Evolutionary conservation across 148 eudicot species (phyloP).

Genomic region (Arbutus unedo): DNA sequence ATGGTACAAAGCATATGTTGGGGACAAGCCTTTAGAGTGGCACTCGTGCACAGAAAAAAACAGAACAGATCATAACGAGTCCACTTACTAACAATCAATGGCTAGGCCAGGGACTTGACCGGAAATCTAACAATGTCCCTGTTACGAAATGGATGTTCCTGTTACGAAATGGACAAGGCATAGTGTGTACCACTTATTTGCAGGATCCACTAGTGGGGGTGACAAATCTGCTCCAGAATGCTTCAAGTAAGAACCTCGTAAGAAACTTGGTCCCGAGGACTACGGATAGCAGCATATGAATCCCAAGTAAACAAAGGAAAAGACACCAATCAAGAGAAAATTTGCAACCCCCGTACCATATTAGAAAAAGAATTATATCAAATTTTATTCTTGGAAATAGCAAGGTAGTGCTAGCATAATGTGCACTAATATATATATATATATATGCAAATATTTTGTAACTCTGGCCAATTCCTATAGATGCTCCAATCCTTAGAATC

Average conservation of each 20-base stretch:
- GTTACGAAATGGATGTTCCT: not conserved
- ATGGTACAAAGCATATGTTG: not conserved
- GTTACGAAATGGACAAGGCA: not conserved
- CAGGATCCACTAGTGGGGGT: not conserved
- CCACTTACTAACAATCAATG: not conserved
- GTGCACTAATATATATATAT: too few relatives aligned
- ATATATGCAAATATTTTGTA: not conserved
- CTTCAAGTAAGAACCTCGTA: not conserved
- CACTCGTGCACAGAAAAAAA: not conserved
- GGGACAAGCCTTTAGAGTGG: not conserved
- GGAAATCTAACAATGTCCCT: not conserved
- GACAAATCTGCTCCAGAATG: too few relatives aligned
- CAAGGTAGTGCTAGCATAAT: too few relatives aligned
- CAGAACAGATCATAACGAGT: not conserved
- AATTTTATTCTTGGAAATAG: too few relatives aligned
- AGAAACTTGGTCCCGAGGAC: not conserved
- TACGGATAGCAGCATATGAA: not conserved
- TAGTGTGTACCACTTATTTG: not conserved
- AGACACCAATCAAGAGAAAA: too few relatives aligned
- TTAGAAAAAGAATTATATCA: too few relatives aligned
- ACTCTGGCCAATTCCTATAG: not conserved
- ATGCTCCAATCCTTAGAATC: not conserved
- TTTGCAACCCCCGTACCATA: too few relatives aligned
- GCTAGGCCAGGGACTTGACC: not conserved
- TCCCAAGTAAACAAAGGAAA: not conserved